Base-by-base conservation (phyloP, 768 basidiomycete species). In the Hirschioporus abietinus region DNA sequence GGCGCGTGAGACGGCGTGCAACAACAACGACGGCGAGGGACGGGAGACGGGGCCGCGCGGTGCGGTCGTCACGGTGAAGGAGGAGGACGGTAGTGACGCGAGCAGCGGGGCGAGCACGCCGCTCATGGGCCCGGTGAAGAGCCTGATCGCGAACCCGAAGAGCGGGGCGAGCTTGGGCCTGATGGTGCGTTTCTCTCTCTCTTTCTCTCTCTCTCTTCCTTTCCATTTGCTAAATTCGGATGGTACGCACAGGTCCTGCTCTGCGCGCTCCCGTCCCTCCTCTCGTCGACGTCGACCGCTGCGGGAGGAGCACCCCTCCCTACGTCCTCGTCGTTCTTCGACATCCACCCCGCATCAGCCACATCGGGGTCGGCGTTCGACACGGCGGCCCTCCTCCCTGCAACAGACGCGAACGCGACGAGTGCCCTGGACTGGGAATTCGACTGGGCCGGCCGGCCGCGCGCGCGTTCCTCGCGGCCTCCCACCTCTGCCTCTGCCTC, bases 221-320 rank as follows among this genome's bases (percentile, higher is more conserved):
- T 68, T 25, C 65, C 42, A 10, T 52, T 15, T 52, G 42, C 4
- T 15, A 15, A 5, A 52, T 52, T 52, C 12, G 3, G 7, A 36
- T 7, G 30, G n/a, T n/a, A n/a, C 30, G 4, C 30, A 8, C 80
- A 91, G 86, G 89, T 90, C 71, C 83, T 93, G 60, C 82, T 92
- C 59, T 92, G 90, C 71, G 89, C 90, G 1, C 82, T 93, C 27
- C 91, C 91, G 18, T 85, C 87, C 24, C 82, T 93, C 59, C 82
- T 92, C 64, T 88, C 90, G 24, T 80, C 59, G 90, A 78, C 83
- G 88, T 63, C 78, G 86, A 68, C 86, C 88, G 68, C 71, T 68
- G 58, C 68, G 68, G 26, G 58, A 67, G 60, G 66, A 35, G 79
- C 82, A 24, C 71, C 83, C 26, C 71, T 86, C 15, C 85, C 86